These are phyloP conservation scores for Calonectria crousiana DNA, from an alignment of 2,329 filamentous ascomycete species.

Conservation along the genomic window DNA sequence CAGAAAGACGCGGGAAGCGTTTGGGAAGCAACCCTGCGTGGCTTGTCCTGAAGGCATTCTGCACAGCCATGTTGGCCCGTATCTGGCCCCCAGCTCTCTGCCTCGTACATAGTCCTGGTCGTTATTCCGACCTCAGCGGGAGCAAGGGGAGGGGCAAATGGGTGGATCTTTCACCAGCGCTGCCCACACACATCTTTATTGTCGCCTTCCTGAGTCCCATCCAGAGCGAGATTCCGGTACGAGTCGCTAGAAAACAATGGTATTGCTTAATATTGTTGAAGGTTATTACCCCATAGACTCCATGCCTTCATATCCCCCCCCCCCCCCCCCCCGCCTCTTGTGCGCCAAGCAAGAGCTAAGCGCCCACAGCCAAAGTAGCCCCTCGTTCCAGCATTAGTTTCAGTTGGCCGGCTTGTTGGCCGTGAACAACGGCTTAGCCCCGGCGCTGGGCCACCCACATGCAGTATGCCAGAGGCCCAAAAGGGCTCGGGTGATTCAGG, in stretches of 20 bases:
- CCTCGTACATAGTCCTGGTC: slow-evolving; percentile 9
- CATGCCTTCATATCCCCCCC: background rate
- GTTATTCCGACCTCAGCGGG: slow-evolving; percentile 15
- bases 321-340: too few species aligned
- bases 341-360: background rate
- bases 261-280: background rate
- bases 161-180: slow-evolving; percentile 18
- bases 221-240: background rate
- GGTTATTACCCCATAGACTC: background rate
- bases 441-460: background rate
- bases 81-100: background rate
- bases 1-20: slow-evolving; percentile 22
- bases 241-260: background rate
- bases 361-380: background rate
- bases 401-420: slow-evolving; percentile 7
- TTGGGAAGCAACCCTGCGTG: slow-evolving; percentile 1
- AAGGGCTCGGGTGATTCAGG: background rate
- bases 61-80: slow-evolving; percentile 17
- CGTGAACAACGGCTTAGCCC: background rate
- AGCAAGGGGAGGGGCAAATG: slow-evolving; percentile 17
- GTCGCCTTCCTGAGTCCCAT: too few species aligned
- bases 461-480: background rate
- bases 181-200: background rate
- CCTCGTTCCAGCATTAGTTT: background rate
- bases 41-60: slow-evolving; percentile 24